Evolutionary conservation across 2,329 filamentous ascomycete species (phyloP).

Genomic region (Ophiostoma angusticollis): DNA sequence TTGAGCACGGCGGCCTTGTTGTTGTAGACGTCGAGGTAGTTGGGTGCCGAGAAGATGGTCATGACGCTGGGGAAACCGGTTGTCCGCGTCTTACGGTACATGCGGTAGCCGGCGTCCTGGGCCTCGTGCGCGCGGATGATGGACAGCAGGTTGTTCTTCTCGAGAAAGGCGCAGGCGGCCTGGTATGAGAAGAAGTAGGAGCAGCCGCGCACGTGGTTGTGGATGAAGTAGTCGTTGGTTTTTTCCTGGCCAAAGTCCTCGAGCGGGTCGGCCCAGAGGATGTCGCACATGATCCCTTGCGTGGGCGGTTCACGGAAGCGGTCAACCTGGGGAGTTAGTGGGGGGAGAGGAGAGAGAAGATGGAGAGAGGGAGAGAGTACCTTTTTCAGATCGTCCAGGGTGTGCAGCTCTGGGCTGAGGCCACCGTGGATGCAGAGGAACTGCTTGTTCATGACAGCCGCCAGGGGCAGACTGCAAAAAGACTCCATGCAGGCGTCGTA

Average conservation of each 20-base stretch:
- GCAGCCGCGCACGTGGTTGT: slow-evolving; percentile 96
- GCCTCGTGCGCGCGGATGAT: slow-evolving; percentile 97
- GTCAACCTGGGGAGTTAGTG: slow-evolving; percentile 59
- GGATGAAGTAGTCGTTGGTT: slow-evolving; percentile 91
- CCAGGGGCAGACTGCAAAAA: slow-evolving; percentile 85
- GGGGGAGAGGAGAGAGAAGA: neutral
- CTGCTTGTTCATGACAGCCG: slow-evolving; percentile 99
- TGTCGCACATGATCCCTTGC: slow-evolving; percentile 97
- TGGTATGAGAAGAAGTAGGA: slow-evolving; percentile 99
- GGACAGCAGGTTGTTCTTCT: slow-evolving; percentile 97
- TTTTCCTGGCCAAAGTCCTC: slow-evolving; percentile 99
- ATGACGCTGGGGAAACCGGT: slow-evolving; percentile 98
- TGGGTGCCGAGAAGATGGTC: slow-evolving; percentile 98
- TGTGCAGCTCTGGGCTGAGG: slow-evolving; percentile 89
- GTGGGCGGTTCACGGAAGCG: slow-evolving; percentile 96
- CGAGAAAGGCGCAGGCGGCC: slow-evolving; percentile 89
- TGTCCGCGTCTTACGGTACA: slow-evolving; percentile 97
- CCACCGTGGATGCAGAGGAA: slow-evolving; percentile 98
- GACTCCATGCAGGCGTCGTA: slow-evolving; percentile 99
- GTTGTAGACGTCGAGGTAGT: slow-evolving; percentile 99
- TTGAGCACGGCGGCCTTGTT: slow-evolving; percentile 98
- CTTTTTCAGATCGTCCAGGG: slow-evolving; percentile 81
- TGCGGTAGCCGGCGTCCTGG: slow-evolving; percentile 94
- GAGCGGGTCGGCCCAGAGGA: slow-evolving; percentile 94
- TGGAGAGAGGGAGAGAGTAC: slow-evolving; percentile 42